Evolutionary conservation across 441 rosid genomes (phyloP).

Genomic region (Arabidopsis hybrid): DNA sequence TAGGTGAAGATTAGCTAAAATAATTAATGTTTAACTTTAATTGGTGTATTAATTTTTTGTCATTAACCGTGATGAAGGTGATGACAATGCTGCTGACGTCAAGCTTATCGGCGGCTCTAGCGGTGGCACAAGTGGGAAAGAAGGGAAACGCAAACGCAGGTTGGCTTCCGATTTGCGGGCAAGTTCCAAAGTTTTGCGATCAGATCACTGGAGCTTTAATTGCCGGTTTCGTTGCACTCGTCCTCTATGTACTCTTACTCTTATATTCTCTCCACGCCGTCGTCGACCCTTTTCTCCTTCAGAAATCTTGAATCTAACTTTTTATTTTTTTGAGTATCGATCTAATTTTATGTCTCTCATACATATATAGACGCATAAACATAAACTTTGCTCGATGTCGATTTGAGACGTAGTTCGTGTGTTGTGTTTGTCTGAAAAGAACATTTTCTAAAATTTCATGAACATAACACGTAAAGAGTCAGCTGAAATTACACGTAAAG

Average conservation of each 20-base stretch:
- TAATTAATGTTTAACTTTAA: background rate
- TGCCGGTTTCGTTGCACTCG: conserved; percentile 57
- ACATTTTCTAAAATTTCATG: background rate
- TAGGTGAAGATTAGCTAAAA: conserved; percentile 32
- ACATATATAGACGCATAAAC: background rate
- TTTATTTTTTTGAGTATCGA: background rate
- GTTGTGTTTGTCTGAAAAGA: background rate
- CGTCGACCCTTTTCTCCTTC: conserved; percentile 59
- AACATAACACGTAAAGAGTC: background rate
- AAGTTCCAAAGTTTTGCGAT: conserved; percentile 68
- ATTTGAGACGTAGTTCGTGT: conserved; percentile 9
- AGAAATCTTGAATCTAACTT: conserved; percentile 41
- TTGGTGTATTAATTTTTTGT: conserved; percentile 9
- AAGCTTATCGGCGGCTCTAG: conserved; percentile 77
- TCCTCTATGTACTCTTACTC: conserved; percentile 54
- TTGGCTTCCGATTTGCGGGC: conserved; percentile 84
- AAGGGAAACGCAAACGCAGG: conserved; percentile 79
- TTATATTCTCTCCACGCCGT: conserved; percentile 53
- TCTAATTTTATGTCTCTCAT: background rate
- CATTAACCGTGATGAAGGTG: conserved; percentile 36
- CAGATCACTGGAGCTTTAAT: conserved; percentile 66
- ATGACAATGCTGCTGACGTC: conserved; percentile 64
- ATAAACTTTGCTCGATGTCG: background rate
- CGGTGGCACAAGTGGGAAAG: conserved; percentile 76
- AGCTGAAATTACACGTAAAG: background rate